phyloP scores from a whole-genome alignment of 495 filamentous ascomycete species.

The Choiromyces venosus region DNA sequence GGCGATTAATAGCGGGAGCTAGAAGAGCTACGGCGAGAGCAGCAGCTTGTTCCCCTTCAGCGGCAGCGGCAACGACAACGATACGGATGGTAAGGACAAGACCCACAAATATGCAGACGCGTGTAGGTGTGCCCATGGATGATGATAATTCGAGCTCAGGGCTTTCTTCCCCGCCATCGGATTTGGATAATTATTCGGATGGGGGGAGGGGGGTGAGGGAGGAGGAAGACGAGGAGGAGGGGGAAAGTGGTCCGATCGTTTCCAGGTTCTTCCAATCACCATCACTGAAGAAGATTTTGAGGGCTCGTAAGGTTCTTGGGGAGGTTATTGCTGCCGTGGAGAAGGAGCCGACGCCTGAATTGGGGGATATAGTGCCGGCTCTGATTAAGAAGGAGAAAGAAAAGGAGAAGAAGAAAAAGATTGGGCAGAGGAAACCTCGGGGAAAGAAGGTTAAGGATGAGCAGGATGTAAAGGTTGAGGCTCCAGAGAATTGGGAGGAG shows the following conservation, averaged over 20 bases:
- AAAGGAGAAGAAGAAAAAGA: constrained; percentile 3
- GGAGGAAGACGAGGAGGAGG: background rate
- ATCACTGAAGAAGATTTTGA: background rate
- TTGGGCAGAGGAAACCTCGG: background rate
- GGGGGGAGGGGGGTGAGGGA: constrained; percentile 3
- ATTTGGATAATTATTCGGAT: constrained; percentile 26
- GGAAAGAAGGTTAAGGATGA: constrained; percentile 11
- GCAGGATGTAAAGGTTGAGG: constrained; percentile 26
- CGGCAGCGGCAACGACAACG: background rate
- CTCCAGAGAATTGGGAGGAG: constrained; percentile 78
- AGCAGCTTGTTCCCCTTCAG: background rate
- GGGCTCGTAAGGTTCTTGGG: background rate
- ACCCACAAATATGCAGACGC: constrained; percentile 11
- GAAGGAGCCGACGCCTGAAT: constrained; percentile 17
- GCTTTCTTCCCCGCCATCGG: constrained; percentile 24
- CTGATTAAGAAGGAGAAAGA: constrained; percentile 24
- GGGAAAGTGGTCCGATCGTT: background rate
- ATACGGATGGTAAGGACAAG: constrained; percentile 8
- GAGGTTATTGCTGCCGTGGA: constrained; percentile 2
- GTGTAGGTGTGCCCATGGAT: constrained; percentile 15
- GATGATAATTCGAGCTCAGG: constrained; percentile 26
- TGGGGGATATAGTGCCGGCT: constrained; percentile 21
- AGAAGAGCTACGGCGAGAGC: background rate
- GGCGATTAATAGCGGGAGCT: background rate
- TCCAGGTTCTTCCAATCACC: constrained; percentile 30